Evolutionary conservation across 2,329 filamentous ascomycete species (phyloP), one percentile per base, ranked within the genome.

Genomic region (Stylonectria norvegica): DNA sequence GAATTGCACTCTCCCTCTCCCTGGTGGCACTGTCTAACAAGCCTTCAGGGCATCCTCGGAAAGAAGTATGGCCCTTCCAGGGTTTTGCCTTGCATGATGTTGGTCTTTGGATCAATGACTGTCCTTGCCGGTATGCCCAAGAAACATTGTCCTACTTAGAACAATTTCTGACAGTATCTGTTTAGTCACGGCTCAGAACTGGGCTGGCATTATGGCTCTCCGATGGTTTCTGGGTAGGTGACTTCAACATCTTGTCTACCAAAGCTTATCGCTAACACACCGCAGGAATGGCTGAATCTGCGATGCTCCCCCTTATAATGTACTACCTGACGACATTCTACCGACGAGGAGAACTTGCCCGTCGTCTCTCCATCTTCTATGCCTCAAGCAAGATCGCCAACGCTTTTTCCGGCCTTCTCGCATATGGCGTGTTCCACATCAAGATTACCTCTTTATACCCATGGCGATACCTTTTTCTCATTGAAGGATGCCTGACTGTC

Each of bases 361-460:
- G 71, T 4, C 59, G 70, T 2, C 64, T 53, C 2, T 83, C 83
- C 35, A 65, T 88, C 47, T 89, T 89, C 67, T 90, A 89, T 52
- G 86, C 85, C 0, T 85, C 85, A 0, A 81, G 77, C 17, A 86
- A 84, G 55, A 85, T 90, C 43, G 85, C 86, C 16, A 81, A 78
- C 35, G 70, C 69, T n/a, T 73, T 73, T 30, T 69, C 67, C 31
- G 70, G 70, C 11, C 62, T 73, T 6, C 61, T 73, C 5, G 64
- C 72, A 1, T 75, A 70, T 47, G 72, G 66, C 27, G 66, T 73
- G 14, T 73, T 76, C 55, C 71, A 69, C 34, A 72, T 75, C 55
- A 47, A 62, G 16, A 53, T 60, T n/a, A 50, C 57, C 18, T 57
- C 72, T 14, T 53, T 60, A 20, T 38, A 38, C 7, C 50, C 63